Base-by-base conservation (phyloP, 257 asterid species). In the Fraxinus americana region DNA sequence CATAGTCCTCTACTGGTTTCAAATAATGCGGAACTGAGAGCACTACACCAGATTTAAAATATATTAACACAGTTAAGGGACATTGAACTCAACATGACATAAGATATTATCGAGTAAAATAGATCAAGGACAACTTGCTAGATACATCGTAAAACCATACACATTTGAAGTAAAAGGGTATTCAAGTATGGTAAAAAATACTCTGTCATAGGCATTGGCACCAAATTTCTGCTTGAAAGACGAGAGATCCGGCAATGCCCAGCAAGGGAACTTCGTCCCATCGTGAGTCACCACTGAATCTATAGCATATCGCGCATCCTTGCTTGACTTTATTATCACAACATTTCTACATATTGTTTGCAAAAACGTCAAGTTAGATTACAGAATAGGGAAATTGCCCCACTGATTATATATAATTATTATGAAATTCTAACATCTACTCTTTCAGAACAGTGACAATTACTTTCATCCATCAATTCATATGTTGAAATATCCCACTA, bases 231-330 rank as follows among this genome's bases (percentile, higher is more conserved):
- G 84, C 80, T 85, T 89, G 34, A 94, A 92, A 13, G 92, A 89
- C 67, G 86, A 73, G 13, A 94, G 92, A 80, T 92, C 87, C 0
- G 94, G 78, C 87, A 90, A 45, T 4, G 97, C 81, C 93, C 90
- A 89, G 70, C 94, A 92, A 11, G 97, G 93, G 79, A 90, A 92
- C 70, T 84, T 87, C 16, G 81, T 86, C 7, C 97, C 97, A 19
- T 93, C 97, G 10, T 91, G 98, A 19, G 96, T 87, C 81, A 89
- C 96, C 39, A 91, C 96, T 7, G 87, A 83, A 83, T 89, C 94
- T 11, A 34, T 34, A 0, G 94, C 88, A 35, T 90, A 91, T 39
- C 96, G 88, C 27, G 75, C 87, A 50, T 94, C 97, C 85, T 84
- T 92, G 79, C 89, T 91, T 30, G 97, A 90, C 81, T 92, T 92